A percentile compares a stretch with the other conserved stretches of the same genome.
Evolutionary conservation across 2,329 filamentous ascomycete genomes (phyloP).

Genomic region (Exophiala spinifera): DNA sequence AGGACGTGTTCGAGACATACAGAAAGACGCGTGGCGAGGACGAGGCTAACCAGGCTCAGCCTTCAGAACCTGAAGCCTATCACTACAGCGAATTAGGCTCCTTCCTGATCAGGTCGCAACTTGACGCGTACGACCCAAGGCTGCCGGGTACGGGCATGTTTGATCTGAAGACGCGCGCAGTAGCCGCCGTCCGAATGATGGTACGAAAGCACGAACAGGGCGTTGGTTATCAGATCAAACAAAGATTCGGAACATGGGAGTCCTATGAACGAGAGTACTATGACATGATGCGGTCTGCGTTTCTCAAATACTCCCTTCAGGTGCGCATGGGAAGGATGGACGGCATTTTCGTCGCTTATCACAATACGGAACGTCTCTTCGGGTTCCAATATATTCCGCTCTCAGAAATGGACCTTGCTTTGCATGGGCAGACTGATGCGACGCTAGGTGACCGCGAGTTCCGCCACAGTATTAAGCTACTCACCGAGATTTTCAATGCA

Average conservation of each 20-base stretch:
- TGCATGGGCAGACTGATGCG: slow-evolving; percentile 73
- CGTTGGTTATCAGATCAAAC: slow-evolving; percentile 80
- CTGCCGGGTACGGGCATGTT: slow-evolving; percentile 91
- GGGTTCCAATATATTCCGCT: slow-evolving; percentile 93
- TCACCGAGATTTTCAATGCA: slow-evolving; percentile 75
- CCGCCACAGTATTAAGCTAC: slow-evolving; percentile 70
- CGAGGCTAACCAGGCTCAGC: slow-evolving; percentile 43
- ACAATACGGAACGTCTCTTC: slow-evolving; percentile 93
- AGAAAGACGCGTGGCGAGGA: slow-evolving; percentile 66
- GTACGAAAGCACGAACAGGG: slow-evolving; percentile 67
- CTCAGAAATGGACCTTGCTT: slow-evolving; percentile 78
- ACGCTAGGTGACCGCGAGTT: slow-evolving; percentile 80
- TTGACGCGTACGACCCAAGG: slow-evolving; percentile 83
- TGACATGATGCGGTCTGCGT: slow-evolving; percentile 92
- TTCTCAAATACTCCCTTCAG: slow-evolving; percentile 95
- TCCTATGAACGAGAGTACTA: slow-evolving; percentile 95
- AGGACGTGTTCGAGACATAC: slow-evolving; percentile 81
- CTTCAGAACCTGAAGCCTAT: slow-evolving; percentile 65
- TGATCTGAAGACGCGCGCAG: slow-evolving; percentile 91
- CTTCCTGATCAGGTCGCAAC: slow-evolving; percentile 90
- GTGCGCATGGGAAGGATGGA: slow-evolving; percentile 98
- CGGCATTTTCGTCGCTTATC: slow-evolving; percentile 93
- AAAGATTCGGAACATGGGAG: slow-evolving; percentile 73
- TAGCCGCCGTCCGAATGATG: slow-evolving; percentile 89
- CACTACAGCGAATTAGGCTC: slow-evolving; percentile 85